Conservation (phyloP, 1,139 yeast species). For the Kodamaea alishanica region DNA sequence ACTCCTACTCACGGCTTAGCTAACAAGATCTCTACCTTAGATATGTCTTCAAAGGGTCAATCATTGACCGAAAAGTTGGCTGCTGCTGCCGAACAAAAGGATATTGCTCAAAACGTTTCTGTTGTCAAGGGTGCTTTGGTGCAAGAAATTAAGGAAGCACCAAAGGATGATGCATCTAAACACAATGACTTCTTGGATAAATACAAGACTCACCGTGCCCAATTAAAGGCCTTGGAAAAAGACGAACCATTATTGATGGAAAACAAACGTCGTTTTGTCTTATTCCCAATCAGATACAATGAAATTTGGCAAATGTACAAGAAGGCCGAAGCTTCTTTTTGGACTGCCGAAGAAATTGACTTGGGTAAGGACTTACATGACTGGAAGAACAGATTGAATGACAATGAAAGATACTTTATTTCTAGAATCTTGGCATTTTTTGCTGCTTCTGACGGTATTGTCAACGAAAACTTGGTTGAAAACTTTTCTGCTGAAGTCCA, state of each 20-base stretch:
- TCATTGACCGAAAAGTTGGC: slow-evolving; percentile 46
- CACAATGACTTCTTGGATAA: slow-evolving; percentile 55
- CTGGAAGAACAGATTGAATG: slow-evolving; percentile 82
- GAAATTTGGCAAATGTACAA: slow-evolving; percentile 99
- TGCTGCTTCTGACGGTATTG: slow-evolving; percentile 97
- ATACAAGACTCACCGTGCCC: slow-evolving; percentile 67
- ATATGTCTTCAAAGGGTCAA: slow-evolving; percentile 33
- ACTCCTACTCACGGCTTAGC: slow-evolving; percentile 52
- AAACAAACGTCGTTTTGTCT: slow-evolving; percentile 85
- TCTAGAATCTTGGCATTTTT: slow-evolving; percentile 95
- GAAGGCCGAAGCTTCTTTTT: slow-evolving; percentile 98
- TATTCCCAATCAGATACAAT: slow-evolving; percentile 96
- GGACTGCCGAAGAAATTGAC: slow-evolving; percentile 99
- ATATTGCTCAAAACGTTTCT: slow-evolving; percentile 29
- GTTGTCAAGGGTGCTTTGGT: slow-evolving; percentile 21
- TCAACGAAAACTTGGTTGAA: slow-evolving; percentile 94
- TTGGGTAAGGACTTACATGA: slow-evolving; percentile 85
- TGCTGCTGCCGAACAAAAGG: slow-evolving; percentile 44
- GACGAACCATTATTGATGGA: slow-evolving; percentile 87
- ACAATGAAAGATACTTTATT: slow-evolving; percentile 85
- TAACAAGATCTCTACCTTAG: slow-evolving; percentile 43
- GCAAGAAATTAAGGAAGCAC: slow-evolving; percentile 14
- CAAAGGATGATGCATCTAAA: slow-evolving; percentile 17
- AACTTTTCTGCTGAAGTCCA: slow-evolving; percentile 97
- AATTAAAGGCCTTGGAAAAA: slow-evolving; percentile 70